Evolutionary conservation across 805 yeast genomes (phyloP).

Genomic region (Trichomonascus vanleenenianus): DNA sequence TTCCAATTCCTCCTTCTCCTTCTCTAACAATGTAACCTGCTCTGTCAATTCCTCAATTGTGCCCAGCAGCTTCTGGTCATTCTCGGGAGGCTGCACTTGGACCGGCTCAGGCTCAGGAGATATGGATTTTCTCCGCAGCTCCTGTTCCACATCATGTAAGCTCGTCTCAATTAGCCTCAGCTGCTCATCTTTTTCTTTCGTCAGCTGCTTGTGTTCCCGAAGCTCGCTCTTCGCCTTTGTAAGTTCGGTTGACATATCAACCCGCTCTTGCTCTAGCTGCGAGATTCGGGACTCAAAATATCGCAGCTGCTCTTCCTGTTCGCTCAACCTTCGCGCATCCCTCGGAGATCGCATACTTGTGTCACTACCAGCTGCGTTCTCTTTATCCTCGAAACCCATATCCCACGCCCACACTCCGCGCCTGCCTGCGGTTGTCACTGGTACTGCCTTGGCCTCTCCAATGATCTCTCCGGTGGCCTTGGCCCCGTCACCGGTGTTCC

Average conservation of each 20-base stretch:
- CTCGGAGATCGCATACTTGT: not conserved
- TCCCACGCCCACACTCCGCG: no score
- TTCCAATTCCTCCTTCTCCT: not conserved
- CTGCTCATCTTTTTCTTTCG: not conserved
- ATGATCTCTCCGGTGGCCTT: no score
- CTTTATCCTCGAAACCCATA: no score
- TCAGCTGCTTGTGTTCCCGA: not conserved
- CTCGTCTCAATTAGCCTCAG: not conserved
- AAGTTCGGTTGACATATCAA: not conserved
- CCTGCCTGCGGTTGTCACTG: no score
- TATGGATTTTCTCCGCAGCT: not conserved
- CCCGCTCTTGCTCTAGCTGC: not conserved
- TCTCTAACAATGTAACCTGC: not conserved
- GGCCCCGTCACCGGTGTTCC: no score
- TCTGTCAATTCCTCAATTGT: not conserved
- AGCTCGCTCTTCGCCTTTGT: not conserved
- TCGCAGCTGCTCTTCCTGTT: conserved; percentile 1
- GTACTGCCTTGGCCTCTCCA: no score
- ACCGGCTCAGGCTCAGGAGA: not conserved
- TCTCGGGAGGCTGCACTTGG: not conserved
- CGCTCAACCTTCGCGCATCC: not conserved
- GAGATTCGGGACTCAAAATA: not conserved
- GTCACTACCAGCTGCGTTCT: no score
- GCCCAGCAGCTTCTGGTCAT: not conserved
- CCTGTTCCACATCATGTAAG: not conserved